Conservation (phyloP, 192 early-diverging fungal species). For the Coemansia sp. region DNA sequence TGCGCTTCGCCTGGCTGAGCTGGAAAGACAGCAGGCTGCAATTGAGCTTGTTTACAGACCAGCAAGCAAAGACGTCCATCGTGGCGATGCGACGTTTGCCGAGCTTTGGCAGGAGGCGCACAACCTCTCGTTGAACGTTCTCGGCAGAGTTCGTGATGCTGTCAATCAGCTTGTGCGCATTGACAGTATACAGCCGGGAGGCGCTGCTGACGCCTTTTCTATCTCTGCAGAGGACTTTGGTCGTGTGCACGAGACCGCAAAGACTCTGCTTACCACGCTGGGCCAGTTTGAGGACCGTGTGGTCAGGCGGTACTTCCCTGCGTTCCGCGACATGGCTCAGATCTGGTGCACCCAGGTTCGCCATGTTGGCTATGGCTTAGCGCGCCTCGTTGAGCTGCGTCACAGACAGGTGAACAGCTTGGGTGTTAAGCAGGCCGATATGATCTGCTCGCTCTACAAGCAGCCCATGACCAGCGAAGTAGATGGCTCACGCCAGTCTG, state of each 20-base stretch:
- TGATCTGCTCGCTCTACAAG: slow-evolving; percentile 12
- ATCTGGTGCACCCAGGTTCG: slow-evolving; percentile 31
- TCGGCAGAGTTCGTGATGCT: slow-evolving; percentile 14
- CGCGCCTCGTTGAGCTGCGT: slow-evolving; percentile 21
- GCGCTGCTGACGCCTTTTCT: not conserved
- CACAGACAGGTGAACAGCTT: not conserved
- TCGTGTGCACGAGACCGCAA: not conserved
- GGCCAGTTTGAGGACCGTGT: slow-evolving; percentile 36
- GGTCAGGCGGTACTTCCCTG: slow-evolving; percentile 20
- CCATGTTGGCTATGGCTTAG: slow-evolving; percentile 12
- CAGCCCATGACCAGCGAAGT: slow-evolving; percentile 22
- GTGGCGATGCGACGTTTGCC: slow-evolving; percentile 13
- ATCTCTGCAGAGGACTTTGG: not conserved
- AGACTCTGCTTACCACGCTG: slow-evolving; percentile 26
- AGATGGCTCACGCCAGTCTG: not conserved
- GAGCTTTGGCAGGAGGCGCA: slow-evolving; percentile 50
- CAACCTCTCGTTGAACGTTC: slow-evolving; percentile 11
- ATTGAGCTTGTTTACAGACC: slow-evolving; percentile 48
- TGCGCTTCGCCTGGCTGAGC: not conserved
- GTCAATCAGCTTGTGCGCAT: not conserved
- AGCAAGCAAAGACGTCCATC: not conserved
- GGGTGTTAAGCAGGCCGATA: slow-evolving; percentile 4
- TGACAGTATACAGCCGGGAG: not conserved
- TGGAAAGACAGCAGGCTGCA: slow-evolving; percentile 21
- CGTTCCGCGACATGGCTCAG: slow-evolving; percentile 45